Percentiles rank a stretch among this genome's conserved stretches.
phyloP scores from a whole-genome alignment of 495 filamentous ascomycete genomes.

The Penicillium psychrofluorescens region DNA sequence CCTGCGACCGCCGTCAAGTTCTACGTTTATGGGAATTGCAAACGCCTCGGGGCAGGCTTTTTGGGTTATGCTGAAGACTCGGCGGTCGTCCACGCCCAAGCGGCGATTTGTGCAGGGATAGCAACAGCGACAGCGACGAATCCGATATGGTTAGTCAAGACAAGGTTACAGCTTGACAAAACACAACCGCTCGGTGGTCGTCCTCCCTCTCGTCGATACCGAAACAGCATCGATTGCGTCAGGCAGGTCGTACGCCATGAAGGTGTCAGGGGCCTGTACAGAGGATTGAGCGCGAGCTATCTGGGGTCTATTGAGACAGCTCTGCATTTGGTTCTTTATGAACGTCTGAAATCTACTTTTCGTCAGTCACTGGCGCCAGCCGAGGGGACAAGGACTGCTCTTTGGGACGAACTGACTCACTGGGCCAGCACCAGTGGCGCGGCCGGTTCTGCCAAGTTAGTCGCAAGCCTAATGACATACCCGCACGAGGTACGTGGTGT shows the following conservation, averaged over 20 bases:
- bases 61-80: constrained; percentile 60
- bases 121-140: constrained; percentile 82
- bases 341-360: constrained; percentile 68
- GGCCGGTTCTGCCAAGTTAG: constrained; percentile 72
- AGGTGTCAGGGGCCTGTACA: constrained; percentile 71
- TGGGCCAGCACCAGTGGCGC: constrained; percentile 52
- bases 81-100: constrained; percentile 63
- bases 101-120: constrained; percentile 67
- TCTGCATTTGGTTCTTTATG: constrained; percentile 81
- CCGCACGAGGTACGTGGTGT: constrained; percentile 67
- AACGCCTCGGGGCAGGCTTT: constrained; percentile 63
- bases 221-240: constrained; percentile 75
- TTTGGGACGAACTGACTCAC: constrained; percentile 23
- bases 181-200: constrained; percentile 46
- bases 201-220: constrained; percentile 54
- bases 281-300: constrained; percentile 81
- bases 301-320: constrained; percentile 80
- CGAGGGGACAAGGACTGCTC: constrained; percentile 18
- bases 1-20: constrained; percentile 85
- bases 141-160: constrained; percentile 91
- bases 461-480: constrained; percentile 75
- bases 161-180: constrained; percentile 79
- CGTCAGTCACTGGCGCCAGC: constrained; percentile 43
- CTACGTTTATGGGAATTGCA: constrained; percentile 83
- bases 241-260: constrained; percentile 69